Base-by-base conservation (phyloP, 2,329 filamentous ascomycete genomes). In the Harringtonia aguacate region DNA sequence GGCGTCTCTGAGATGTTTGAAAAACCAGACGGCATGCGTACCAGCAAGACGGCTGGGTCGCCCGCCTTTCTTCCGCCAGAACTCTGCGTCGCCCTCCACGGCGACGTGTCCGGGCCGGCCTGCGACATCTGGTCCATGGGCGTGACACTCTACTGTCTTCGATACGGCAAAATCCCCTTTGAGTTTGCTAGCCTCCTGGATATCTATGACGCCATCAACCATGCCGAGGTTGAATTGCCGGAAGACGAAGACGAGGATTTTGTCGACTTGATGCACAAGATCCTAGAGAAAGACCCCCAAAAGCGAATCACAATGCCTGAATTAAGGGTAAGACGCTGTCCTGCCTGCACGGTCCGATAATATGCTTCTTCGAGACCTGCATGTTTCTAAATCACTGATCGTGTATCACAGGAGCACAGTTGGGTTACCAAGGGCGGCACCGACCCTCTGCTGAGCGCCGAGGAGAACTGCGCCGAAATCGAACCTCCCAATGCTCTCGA, bases 91-190 rank as follows among this genome's bases (percentile, higher is more conserved):
- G 77, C 80, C 8, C 88, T 78, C 55, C 90, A 95, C 58, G 86
- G 86, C 1, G 81, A 89, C 52, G 82, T 97, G 2, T 90, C 86
- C 3, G 92, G 92, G 12, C 84, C 79, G 54, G 88, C 90, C 4
- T 87, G 87, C 4, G 92, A 98, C 62, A 88, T 98, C 43, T 98
- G 92, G 92, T 94, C 90, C 4, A 97, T 97, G 90, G 92, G 92
- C 8, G 82, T 95, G 9, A 94, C 89, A 2, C 69, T 98, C 3
- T 97, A 90, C 60, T 98, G 92, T 60, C 72, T 98, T 33, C 81
- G 84, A 48, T 97, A 94, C 56, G 92, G 92, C 28, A 73, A 69
- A 40, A 82, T 98, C 48, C 92, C 92, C 0, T 98, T 97, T 57
- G 83, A 89, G 55, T 77, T 82, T 45, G 69, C 76, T 7, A 80